These are phyloP conservation scores for Margaritispora aquatica DNA, from an alignment of 495 filamentous ascomycete genomes.

Conservation along the genomic window DNA sequence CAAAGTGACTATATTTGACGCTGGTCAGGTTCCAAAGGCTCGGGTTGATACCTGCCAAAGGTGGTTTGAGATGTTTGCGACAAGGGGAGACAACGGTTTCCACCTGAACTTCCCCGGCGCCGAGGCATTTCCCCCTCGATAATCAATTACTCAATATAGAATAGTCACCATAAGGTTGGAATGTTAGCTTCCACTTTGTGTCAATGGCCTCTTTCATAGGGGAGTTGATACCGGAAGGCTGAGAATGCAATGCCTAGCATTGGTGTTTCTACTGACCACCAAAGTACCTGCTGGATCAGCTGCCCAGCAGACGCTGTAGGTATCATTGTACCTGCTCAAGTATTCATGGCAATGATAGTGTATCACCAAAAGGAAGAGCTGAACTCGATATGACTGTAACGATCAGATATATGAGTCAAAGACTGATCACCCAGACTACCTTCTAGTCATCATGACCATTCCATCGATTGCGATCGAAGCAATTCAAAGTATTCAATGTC, in stretches of 20 bases:
- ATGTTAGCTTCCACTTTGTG: neutral
- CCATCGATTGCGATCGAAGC: too few relatives aligned
- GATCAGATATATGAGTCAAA: neutral
- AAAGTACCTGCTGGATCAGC: neutral
- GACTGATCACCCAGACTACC: neutral
- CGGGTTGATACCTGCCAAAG: slow-evolving; percentile 17
- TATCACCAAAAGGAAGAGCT: neutral
- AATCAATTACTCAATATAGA: neutral
- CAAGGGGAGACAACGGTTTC: neutral
- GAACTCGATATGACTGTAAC: neutral
- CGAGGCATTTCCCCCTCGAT: neutral
- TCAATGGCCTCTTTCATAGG: neutral
- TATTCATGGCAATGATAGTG: neutral
- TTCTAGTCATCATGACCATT: too few relatives aligned
- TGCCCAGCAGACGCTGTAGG: too few relatives aligned
- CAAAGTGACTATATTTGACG: neutral
- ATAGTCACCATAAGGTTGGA: neutral
- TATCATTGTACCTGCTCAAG: neutral
- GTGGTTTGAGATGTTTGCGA: neutral
- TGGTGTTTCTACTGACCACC: neutral
- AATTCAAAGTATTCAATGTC: too few relatives aligned
- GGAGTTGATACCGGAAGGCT: neutral
- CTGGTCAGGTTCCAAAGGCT: slow-evolving; percentile 10
- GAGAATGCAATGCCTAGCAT: neutral
- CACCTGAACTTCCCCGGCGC: neutral